These are phyloP conservation scores for Vitis labrusca DNA, from an alignment of 164 flowering plant species.

Conservation along the genomic window DNA sequence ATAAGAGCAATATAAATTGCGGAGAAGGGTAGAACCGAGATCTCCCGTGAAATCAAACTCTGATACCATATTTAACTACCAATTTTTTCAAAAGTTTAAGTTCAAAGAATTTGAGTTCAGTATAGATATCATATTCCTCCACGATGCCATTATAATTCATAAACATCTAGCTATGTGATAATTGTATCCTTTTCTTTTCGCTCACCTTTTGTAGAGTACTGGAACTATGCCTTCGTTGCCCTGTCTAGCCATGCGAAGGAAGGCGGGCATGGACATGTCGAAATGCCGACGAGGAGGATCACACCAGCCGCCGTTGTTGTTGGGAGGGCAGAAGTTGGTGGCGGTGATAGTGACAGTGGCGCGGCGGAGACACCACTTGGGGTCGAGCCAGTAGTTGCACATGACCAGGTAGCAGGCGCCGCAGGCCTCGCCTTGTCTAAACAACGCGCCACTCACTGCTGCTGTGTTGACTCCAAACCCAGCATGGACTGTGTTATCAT, in stretches of 20 bases:
- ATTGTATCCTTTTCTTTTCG: too few species aligned
- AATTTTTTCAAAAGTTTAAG: too few species aligned
- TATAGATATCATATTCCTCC: too few species aligned
- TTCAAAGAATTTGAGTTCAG: too few species aligned
- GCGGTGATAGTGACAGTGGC: conserved; percentile 57
- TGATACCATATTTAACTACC: too few species aligned
- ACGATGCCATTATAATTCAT: too few species aligned
- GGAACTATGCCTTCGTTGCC: conserved; percentile 81
- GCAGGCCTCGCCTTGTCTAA: conserved; percentile 60
- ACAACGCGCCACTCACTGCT: conserved; percentile 66
- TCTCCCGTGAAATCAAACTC: too few species aligned
- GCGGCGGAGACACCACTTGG: conserved; percentile 61
- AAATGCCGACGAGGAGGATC: conserved; percentile 71
- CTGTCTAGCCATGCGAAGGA: conserved; percentile 56
- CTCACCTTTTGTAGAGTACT: conserved; percentile 64
- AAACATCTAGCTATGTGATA: too few species aligned
- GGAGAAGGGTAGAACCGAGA: too few species aligned
- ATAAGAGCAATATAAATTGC: too few species aligned
- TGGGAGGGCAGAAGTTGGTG: conserved; percentile 88
- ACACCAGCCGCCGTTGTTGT: conserved; percentile 86
- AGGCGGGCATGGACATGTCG: conserved; percentile 77
- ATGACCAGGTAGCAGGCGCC: conserved; percentile 72
- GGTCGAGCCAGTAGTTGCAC: conserved; percentile 50
- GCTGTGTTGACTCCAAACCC: conserved; percentile 76
- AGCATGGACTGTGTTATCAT: conserved; percentile 66